Base-by-base conservation (phyloP, 495 filamentous ascomycete genomes). In the Penicillium fimorum region DNA sequence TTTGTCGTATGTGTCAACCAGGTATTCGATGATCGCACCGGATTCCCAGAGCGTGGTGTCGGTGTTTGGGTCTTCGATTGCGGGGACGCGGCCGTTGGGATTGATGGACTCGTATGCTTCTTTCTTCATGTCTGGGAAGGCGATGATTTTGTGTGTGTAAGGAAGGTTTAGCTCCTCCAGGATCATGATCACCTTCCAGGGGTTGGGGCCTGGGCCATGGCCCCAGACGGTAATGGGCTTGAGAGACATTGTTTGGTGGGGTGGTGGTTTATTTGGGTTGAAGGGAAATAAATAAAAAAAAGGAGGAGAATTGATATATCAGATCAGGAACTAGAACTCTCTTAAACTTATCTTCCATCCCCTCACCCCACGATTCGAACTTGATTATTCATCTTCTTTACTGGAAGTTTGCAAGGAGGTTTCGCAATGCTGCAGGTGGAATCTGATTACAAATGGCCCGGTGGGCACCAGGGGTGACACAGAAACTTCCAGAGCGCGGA, bases 21-120 rank as follows among this genome's bases (percentile, higher is more conserved):
- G 72, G 64, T 92, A 92, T 55, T 86, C 74, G 59, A 90, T 55
- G 68, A 90, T 89, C 15, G 89, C 88, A 51, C 87, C 88, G 5
- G 83, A 86, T 62, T 91, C 87, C 85, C 86, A 90, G 12, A 91
- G 62, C 0, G 73, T 84, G 58, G 87, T 70, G 54, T 72, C 79
- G 0, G 81, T 87, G 73, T 92, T 90, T 22, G 82, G 79, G 65
- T 90, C 88, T 46, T 87, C 67, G 53, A 90, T 83, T 44, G 77
- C 72, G 33, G 79, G 79, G 45, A 77, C 63, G 13, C 89, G 86
- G 48, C 88, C 88, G 70, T 92, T 91, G 58, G 86, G 87, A 67
- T 89, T 91, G 74, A 87, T 59, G 12, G 72, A 70, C 9, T 72
- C 64, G 68, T 73, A 92, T 0, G 71, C 67, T 12, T 74, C 68